Conservation (phyloP, 2,329 filamentous ascomycete genomes). For the Xylariaceae sp. region DNA sequence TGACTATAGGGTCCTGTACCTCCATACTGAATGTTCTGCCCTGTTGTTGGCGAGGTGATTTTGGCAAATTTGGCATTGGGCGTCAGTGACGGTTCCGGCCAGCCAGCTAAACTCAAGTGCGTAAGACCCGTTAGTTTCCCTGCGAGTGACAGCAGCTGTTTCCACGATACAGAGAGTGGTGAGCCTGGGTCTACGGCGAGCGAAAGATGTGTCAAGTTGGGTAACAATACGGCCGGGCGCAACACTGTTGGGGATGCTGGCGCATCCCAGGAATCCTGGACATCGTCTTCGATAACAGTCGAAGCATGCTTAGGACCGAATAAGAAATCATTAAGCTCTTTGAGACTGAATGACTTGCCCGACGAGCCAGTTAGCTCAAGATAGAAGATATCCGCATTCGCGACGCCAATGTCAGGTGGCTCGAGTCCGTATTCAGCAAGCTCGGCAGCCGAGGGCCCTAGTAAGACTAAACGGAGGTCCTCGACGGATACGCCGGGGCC, state of each 20-base stretch:
- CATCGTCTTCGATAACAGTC: conserved; percentile 22
- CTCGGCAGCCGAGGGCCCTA: conserved; percentile 28
- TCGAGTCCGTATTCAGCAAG: conserved; percentile 30
- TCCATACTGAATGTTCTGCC: conserved; percentile 47
- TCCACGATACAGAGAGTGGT: conserved; percentile 49
- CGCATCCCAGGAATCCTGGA: conserved; percentile 55
- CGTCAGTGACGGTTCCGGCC: conserved; percentile 59
- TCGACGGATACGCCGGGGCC: conserved; percentile 46
- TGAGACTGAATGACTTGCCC: conserved; percentile 50
- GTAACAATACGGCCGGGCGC: conserved; percentile 41
- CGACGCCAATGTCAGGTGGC: conserved; percentile 23
- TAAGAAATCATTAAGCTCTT: conserved; percentile 51
- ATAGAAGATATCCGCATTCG: conserved; percentile 48
- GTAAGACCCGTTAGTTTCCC: conserved; percentile 53
- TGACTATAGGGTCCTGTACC: conserved; percentile 59
- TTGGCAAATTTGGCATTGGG: conserved; percentile 50
- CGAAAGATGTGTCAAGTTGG: conserved; percentile 60
- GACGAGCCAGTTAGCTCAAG: conserved; percentile 55
- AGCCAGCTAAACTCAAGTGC: conserved; percentile 60
- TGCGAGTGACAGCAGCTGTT: conserved; percentile 54
- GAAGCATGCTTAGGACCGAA: conserved; percentile 36
- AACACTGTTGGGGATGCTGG: conserved; percentile 26
- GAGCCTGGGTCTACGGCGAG: conserved; percentile 47
- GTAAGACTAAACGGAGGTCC: conserved; percentile 46
- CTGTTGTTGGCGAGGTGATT: conserved; percentile 43